Conservation (phyloP, 2,329 filamentous ascomycete species). For the Colletotrichum spaethianum region DNA sequence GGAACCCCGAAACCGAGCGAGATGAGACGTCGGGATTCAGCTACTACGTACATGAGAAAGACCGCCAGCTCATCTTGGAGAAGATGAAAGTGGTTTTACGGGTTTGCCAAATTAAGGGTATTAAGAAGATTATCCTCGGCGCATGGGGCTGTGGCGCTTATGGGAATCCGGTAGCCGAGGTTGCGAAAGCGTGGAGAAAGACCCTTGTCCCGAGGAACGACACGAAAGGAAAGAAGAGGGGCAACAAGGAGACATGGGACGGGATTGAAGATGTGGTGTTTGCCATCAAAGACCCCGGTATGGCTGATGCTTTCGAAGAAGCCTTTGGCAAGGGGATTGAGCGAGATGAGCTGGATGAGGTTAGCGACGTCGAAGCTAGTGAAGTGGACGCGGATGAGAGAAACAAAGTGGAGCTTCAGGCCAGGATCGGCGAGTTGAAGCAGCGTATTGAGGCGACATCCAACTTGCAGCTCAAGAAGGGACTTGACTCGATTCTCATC, state of each 20-base stretch:
- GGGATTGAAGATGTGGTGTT: slow-evolving; percentile 69
- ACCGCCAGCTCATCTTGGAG: slow-evolving; percentile 63
- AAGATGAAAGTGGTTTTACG: slow-evolving; percentile 73
- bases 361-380: slow-evolving; percentile 41
- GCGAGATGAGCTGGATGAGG: slow-evolving; percentile 46
- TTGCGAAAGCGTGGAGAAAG: slow-evolving; percentile 67
- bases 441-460: slow-evolving; percentile 44
- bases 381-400: slow-evolving; percentile 26
- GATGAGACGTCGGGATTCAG: slow-evolving; percentile 50
- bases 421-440: slow-evolving; percentile 49
- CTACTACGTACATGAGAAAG: slow-evolving; percentile 59
- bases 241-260: slow-evolving; percentile 54
- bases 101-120: slow-evolving; percentile 61
- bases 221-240: slow-evolving; percentile 42
- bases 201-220: slow-evolving; percentile 45
- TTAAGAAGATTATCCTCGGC: slow-evolving; percentile 68
- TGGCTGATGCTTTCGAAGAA: slow-evolving; percentile 66
- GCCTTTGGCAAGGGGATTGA: slow-evolving; percentile 60
- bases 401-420: slow-evolving; percentile 45
- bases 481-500: slow-evolving; percentile 47
- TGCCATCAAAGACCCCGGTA: slow-evolving; percentile 66
- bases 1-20: slow-evolving; percentile 67
- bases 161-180: slow-evolving; percentile 72
- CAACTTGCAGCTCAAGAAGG: slow-evolving; percentile 47
- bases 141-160: slow-evolving; percentile 77